Conservation (phyloP, 2,329 filamentous ascomycete species). For the Orbilia oligospora region DNA sequence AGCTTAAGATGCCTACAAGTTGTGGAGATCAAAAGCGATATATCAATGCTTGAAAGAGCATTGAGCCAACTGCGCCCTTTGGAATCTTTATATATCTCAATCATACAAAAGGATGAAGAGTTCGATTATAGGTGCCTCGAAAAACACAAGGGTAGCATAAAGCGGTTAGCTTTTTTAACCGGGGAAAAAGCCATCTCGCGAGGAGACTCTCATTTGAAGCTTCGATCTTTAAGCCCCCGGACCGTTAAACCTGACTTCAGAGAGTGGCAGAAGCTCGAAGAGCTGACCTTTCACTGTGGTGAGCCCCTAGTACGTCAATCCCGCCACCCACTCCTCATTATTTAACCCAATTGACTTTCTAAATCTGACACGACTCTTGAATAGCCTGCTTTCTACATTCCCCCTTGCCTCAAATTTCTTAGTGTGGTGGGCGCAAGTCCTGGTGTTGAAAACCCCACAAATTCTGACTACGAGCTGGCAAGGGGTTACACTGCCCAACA, state of each 20-base stretch:
- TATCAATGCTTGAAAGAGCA: background rate
- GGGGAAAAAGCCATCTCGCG: background rate
- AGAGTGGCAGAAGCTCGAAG: background rate
- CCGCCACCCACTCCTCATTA: too few relatives aligned
- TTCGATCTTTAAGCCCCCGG: background rate
- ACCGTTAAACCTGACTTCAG: background rate
- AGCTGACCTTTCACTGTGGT: conserved; percentile 4
- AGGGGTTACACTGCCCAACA: too few relatives aligned
- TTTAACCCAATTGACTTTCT: too few relatives aligned
- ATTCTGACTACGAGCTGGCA: too few relatives aligned
- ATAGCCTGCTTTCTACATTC: conserved; percentile 1
- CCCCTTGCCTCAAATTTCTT: conserved; percentile 8
- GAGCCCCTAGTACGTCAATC: conserved; percentile 4
- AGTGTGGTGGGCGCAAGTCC: background rate
- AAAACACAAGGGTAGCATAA: conserved; percentile 5
- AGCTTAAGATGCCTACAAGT: conserved; percentile 19
- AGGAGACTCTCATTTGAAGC: background rate
- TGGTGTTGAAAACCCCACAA: too few relatives aligned
- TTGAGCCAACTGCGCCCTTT: background rate
- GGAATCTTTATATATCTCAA: background rate
- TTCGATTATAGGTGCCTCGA: background rate
- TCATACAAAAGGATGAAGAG: background rate
- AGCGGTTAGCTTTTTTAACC: background rate
- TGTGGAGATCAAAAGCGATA: background rate
- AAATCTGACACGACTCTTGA: too few relatives aligned